Evolutionary conservation across 2,329 filamentous ascomycete genomes (phyloP).

Genomic region (Nectriaceae sp.): DNA sequence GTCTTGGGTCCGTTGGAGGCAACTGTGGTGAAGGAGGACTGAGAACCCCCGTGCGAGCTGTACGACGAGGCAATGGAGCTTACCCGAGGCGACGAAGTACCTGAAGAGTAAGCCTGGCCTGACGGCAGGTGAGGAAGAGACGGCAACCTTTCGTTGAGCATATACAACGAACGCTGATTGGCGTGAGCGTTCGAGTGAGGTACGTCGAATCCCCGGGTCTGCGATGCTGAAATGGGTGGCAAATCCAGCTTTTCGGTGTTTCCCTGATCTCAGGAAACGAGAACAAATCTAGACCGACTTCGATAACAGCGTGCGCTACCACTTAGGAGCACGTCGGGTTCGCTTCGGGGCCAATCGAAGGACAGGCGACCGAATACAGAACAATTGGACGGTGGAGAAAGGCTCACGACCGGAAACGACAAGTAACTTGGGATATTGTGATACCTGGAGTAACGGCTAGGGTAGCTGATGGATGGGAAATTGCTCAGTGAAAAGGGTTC

Average conservation of each 20-base stretch:
- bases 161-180: constrained; percentile 63
- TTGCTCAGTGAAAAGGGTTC: constrained; percentile 13
- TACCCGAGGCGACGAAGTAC: constrained; percentile 73
- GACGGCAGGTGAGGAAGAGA: constrained; percentile 70
- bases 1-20: constrained; percentile 71
- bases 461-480: constrained; percentile 3
- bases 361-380: background rate
- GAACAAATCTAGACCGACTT: constrained; percentile 11
- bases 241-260: constrained; percentile 93
- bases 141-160: constrained; percentile 69
- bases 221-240: constrained; percentile 81
- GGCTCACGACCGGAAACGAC: background rate
- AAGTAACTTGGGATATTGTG: constrained; percentile 5
- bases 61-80: constrained; percentile 69
- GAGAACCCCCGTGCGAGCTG: constrained; percentile 53
- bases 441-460: constrained; percentile 5
- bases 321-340: constrained; percentile 3
- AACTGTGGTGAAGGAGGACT: constrained; percentile 56
- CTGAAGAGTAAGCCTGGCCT: constrained; percentile 70
- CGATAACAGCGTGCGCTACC: constrained; percentile 6
- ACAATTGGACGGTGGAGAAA: constrained; percentile 2
- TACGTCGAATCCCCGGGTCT: constrained; percentile 76
- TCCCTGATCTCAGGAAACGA: constrained; percentile 5
- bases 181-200: constrained; percentile 67
- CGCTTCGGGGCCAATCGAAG: constrained; percentile 2